phyloP scores from a whole-genome alignment of 495 filamentous ascomycete species.

The Aspergillus funiculosus region DNA sequence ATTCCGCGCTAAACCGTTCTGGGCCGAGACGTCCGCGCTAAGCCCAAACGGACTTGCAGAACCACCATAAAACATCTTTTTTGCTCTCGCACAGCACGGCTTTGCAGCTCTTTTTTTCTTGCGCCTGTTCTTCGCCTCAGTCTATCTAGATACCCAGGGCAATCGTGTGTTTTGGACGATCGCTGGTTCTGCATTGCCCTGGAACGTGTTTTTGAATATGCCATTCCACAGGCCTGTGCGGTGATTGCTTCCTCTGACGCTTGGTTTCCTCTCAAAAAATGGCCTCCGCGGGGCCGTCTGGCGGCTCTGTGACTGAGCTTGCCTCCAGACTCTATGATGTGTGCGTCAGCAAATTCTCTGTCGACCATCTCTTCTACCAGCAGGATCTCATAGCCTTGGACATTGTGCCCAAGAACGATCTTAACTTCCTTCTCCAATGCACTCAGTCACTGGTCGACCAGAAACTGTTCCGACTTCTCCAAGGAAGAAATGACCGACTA shows the following conservation, averaged over 20 bases:
- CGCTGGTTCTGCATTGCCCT: not conserved
- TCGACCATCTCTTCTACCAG: constrained; percentile 57
- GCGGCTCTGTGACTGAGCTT: constrained; percentile 31
- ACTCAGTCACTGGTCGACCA: constrained; percentile 60
- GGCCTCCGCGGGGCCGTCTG: constrained; percentile 33
- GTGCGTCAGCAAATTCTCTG: constrained; percentile 34
- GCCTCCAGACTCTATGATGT: constrained; percentile 43
- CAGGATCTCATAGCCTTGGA: constrained; percentile 57
- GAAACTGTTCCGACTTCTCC: constrained; percentile 58
- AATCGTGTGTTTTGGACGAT: not conserved
- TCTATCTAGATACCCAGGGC: not conserved
- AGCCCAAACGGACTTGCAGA: constrained; percentile 25
- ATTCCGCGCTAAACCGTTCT: constrained; percentile 24
- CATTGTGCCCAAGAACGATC: constrained; percentile 55
- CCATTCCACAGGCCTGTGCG: constrained; percentile 25
- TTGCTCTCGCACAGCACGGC: constrained; percentile 18
- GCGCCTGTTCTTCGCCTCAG: too few species aligned
- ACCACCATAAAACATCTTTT: constrained; percentile 32
- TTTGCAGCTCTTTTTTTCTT: not conserved
- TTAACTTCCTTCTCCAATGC: constrained; percentile 52
- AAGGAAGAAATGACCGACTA: constrained; percentile 46
- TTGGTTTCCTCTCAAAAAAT: constrained; percentile 20
- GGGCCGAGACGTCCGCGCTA: constrained; percentile 17
- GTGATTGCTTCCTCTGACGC: constrained; percentile 17
- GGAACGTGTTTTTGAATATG: constrained; percentile 25